Base-by-base conservation (phyloP, 106 monocot genomes). In the Dioscorea dumetorum region DNA sequence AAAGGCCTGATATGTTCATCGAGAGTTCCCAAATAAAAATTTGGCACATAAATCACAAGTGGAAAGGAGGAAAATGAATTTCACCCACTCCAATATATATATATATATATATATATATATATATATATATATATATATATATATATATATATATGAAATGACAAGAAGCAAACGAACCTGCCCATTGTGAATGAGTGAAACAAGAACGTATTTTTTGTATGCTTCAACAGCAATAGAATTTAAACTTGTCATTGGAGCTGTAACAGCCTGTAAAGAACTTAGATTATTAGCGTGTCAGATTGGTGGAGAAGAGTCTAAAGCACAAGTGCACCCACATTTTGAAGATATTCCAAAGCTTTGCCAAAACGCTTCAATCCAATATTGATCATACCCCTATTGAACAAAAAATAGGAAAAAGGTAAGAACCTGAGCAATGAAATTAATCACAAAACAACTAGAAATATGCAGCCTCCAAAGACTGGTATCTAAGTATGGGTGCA, bases 161-260 rank as follows among this genome's bases (percentile, higher is more conserved):
- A 22, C 48, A 72, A 64, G 31, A 62, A 71, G 35, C 18, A 22
- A 67, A 41, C 72, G 60, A 67, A 99, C 99, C 93, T 99, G 92
- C 33, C 93, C 99, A 81, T 72, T 81, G 53, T 78, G 80, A 72
- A 90, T 90, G 60, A 99, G 87, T 33, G 92, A 93, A 68, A 99
- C 90, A 34, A 99, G 70, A 66, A 93, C 72, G 61, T 99, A 93
- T 24, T 99, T 99, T 70, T 99, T 99, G 84, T 90, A 99, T 69
- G 99, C 92, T 83, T 99, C 99, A 75, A 99, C 79, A 60, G 93
- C 92, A 52, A 99, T 93, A n/a, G 90, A 84, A 85, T 90, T 92
- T 65, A 99, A 79, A 48, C 68, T 57, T 16, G 76, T 23, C 93
- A 99, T 99, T 66, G 99, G 99, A 34, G 93, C 79, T 87, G 99